Conservation (phyloP, 73 alveolate species). For the Paramecium bursaria region DNA sequence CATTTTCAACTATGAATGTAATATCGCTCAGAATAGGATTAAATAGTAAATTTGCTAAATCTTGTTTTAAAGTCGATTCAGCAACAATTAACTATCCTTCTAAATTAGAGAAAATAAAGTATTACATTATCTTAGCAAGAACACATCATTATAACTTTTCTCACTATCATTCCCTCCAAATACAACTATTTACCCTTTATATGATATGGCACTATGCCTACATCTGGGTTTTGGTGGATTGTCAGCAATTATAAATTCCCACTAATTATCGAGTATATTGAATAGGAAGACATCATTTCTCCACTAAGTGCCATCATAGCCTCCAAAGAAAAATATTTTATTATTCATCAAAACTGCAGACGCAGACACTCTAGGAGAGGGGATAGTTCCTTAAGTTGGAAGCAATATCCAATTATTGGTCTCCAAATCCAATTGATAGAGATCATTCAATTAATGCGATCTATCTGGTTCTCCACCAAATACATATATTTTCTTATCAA, state of each 20-base stretch:
- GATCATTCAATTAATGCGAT: slow-evolving; percentile 78
- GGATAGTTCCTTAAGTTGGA: slow-evolving; percentile 61
- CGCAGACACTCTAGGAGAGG: slow-evolving; percentile 85
- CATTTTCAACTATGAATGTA: slow-evolving; percentile 72
- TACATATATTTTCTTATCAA: slow-evolving; percentile 74
- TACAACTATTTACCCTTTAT: slow-evolving; percentile 73
- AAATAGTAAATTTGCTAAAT: slow-evolving; percentile 61
- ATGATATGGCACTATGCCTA: slow-evolving; percentile 80
- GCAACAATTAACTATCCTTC: slow-evolving; percentile 68
- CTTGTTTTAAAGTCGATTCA: slow-evolving; percentile 74
- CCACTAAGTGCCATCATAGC: slow-evolving; percentile 87
- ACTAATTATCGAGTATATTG: slow-evolving; percentile 54
- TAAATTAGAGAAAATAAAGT: background rate
- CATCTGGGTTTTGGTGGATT: slow-evolving; percentile 82
- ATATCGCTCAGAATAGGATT: slow-evolving; percentile 72
- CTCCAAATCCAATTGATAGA: slow-evolving; percentile 74
- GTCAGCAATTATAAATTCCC: slow-evolving; percentile 72
- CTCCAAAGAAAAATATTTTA: slow-evolving; percentile 83
- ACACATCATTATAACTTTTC: slow-evolving; percentile 78
- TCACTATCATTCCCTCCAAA: slow-evolving; percentile 92
- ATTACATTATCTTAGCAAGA: slow-evolving; percentile 35
- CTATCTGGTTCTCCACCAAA: slow-evolving; percentile 91
- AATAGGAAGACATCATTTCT: slow-evolving; percentile 82
- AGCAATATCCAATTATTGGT: slow-evolving; percentile 64
- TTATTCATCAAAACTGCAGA: slow-evolving; percentile 82